Base-by-base conservation (phyloP, 306 rosid genomes). In the Cicer bijugum region DNA sequence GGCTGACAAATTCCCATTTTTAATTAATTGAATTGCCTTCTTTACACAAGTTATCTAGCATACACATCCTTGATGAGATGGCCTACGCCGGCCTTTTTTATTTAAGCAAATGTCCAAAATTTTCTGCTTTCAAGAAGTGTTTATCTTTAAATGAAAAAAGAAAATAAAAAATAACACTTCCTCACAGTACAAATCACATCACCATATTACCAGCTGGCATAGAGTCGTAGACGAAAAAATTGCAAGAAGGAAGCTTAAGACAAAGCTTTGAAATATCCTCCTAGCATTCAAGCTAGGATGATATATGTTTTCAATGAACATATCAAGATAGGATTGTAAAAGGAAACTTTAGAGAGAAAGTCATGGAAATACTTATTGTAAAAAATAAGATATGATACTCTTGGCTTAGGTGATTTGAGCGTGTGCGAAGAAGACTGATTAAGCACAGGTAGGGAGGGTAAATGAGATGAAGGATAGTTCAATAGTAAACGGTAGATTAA, bases 221-320 rank as follows among this genome's bases (percentile, higher is more conserved):
- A 28, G 33, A 28, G 33, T 28, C 4, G 5, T 61, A 46, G 11
- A 55, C 23, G 37, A 44, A 15, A 56, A 52, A 67, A 4, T 33
- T 17, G 33, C 11, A 68, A 56, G 53, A 35, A 37, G 17, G 45
- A 19, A 68, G 44, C 63, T 69, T 20, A 58, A 77, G 61, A 77
- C 9, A 58, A 6, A 19, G 16, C 63, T 57, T 45, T 15, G 14
- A 60, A 69, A 53, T 38, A 59, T 62, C 43, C n/a, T 46, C 70
- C 45, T 7, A 15, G 48, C 15, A 19, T 59, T 77, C 76, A 69
- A 44, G 63, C 44, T 28, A 15, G 2, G 48, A 39, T 57, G 33
- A 43, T 16, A 43, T 46, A 59, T 69, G 53, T 3, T 47, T 47
- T 68, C 12, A 33, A 48, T 33, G n/a, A 4, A 68, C 48, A 45